Evolutionary conservation across 768 basidiomycete genomes (phyloP).

Genomic region (Boletus eberwhitei): DNA sequence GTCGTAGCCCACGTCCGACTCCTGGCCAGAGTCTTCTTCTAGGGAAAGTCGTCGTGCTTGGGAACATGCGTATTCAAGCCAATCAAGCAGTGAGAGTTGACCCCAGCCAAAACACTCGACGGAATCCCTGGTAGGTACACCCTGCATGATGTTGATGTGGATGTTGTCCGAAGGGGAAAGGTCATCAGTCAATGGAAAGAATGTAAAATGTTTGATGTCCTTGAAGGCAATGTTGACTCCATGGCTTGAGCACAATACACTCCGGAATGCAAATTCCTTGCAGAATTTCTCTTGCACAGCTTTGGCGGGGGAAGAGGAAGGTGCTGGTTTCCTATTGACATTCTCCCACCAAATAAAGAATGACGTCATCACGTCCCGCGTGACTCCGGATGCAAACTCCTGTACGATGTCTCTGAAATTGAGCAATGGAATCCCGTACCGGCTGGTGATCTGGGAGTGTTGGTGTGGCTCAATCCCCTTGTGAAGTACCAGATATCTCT

Average conservation of each 20-base stretch:
- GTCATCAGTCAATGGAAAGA: conserved; percentile 61
- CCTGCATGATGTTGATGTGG: conserved; percentile 58
- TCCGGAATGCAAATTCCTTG: conserved; percentile 46
- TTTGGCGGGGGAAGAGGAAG: not conserved
- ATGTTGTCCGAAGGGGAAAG: conserved; percentile 75
- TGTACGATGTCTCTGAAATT: conserved; percentile 1
- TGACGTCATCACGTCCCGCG: not conserved
- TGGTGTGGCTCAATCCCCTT: not conserved
- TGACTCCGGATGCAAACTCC: conserved; percentile 11
- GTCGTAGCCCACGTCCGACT: conserved; percentile 49
- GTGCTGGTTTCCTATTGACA: not conserved
- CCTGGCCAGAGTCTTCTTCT: not conserved
- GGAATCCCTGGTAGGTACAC: conserved; percentile 37
- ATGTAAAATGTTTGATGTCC: conserved; percentile 52
- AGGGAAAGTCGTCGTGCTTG: conserved; percentile 17
- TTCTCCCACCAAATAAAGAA: conserved; percentile 14
- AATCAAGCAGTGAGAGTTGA: conserved; percentile 68
- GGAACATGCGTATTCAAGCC: conserved; percentile 62
- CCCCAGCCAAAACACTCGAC: conserved; percentile 65
- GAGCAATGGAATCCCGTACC: conserved; percentile 3
- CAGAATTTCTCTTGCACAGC: not conserved
- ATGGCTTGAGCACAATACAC: not conserved
- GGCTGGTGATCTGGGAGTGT: not conserved
- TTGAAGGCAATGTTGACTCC: conserved; percentile 40
- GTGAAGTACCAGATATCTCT: conserved; percentile 5